A percentile compares a stretch with the other conserved stretches of the same genome.
These are phyloP conservation scores for Blastocystis sp. DNA, from an alignment of 352 stramenopile species.

Conservation along the genomic window DNA sequence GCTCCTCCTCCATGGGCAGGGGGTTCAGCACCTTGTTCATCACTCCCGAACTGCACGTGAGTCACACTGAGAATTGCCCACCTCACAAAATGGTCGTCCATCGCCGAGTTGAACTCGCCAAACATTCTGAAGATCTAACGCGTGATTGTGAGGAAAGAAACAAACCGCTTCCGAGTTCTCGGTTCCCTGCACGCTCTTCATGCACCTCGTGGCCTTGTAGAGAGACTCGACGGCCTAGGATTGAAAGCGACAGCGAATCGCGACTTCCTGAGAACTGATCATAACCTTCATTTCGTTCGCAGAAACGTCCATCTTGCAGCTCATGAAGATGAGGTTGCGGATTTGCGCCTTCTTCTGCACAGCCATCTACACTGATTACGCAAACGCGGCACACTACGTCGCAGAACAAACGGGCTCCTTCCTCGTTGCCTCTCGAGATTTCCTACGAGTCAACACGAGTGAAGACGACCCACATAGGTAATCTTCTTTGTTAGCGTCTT, in stretches of 20 bases:
- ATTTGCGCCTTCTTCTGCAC: conserved; percentile 7
- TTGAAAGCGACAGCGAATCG: neutral
- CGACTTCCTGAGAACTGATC: neutral
- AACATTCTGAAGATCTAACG: conserved; percentile 3
- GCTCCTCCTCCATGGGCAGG: neutral
- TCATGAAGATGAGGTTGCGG: conserved; percentile 48
- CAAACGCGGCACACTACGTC: no score
- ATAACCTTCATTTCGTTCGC: conserved; percentile 13
- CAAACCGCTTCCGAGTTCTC: neutral
- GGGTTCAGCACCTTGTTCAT: conserved; percentile 15
- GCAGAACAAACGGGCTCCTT: conserved; percentile 26
- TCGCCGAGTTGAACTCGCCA: conserved; percentile 42
- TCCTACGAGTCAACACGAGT: conserved; percentile 20
- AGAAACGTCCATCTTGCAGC: conserved; percentile 37
- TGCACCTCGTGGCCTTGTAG: neutral
- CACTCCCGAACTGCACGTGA: neutral
- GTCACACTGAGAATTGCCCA: neutral
- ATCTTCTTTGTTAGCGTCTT: conserved; percentile 23
- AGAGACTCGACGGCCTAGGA: neutral
- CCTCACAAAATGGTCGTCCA: conserved; percentile 52
- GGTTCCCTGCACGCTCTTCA: neutral
- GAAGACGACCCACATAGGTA: neutral
- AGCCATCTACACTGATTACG: conserved; percentile 27
- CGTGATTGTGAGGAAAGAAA: neutral
- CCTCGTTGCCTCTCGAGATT: conserved; percentile 31